A percentile compares a stretch with the other conserved stretches of the same genome.
Conservation (phyloP, 306 rosid species). For the Crataegus laevigata region DNA sequence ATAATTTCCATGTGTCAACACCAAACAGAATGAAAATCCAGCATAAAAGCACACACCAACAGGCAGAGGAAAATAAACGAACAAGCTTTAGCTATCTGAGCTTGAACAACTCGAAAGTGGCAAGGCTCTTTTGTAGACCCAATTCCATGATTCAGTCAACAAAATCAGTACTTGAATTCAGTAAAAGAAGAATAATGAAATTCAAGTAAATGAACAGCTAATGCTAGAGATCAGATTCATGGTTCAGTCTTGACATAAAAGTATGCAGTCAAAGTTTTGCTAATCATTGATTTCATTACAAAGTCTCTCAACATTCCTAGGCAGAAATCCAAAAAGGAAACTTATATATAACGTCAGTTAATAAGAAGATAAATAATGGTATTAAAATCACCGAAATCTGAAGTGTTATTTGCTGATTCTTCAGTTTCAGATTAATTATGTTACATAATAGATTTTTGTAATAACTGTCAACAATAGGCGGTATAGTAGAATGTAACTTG, state of each 20-base stretch:
- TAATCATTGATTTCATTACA: background rate
- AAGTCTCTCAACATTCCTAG: background rate
- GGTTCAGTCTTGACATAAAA: background rate
- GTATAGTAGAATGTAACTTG: background rate
- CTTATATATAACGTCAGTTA: background rate
- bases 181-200: background rate
- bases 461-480: background rate
- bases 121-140: background rate
- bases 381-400: background rate
- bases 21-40: background rate
- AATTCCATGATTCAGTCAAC: background rate
- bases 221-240: background rate
- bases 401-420: background rate
- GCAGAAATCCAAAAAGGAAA: background rate
- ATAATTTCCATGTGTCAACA: background rate
- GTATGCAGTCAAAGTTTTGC: background rate
- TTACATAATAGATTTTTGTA: background rate
- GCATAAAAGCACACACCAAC: background rate
- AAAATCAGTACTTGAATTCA: background rate
- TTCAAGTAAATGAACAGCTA: background rate
- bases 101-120: background rate
- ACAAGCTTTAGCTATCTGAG: background rate
- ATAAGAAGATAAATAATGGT: background rate
- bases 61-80: background rate
- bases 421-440: background rate